Evolutionary conservation across 2,329 filamentous ascomycete species (phyloP), one percentile per base, ranked within the genome.

Genomic region (Colletotrichum horii): DNA sequence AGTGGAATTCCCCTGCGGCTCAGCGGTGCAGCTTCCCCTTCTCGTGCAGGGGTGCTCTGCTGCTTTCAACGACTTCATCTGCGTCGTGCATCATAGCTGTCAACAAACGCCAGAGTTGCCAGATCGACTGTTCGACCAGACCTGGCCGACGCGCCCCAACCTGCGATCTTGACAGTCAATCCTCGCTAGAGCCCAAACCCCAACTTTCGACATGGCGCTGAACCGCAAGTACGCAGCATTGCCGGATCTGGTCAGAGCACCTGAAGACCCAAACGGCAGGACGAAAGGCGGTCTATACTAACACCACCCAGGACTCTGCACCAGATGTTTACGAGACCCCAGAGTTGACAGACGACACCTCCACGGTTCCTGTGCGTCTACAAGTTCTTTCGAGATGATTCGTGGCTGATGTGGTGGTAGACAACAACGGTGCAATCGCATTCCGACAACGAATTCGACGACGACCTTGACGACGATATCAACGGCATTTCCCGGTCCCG

Each of bases 281-380:
- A 55, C 22, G 28, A 69, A n/a, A 34, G 70, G 55, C 68, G 34
- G 70, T 60, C 38, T 55, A 65, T 24, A 32, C 76, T 78, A 73
- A 74, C 76, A 77, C 75, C 70, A n/a, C 34, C 69, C 79, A 97
- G 94, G 96, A 98, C 86, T 94, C 94, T 70, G 96, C 96, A 32
- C 96, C 96, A 79, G 97, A 98, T 82, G 95, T 98, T 81, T 98
- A 98, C 88, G 96, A 98, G 86, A 98, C 97, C 19, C 96, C 96
- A 78, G 96, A 98, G 71, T 88, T 98, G 79, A 96, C 94, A 72
- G 95, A 98, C 82, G 96, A 98, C 84, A 94, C 92, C 78, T 98
- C 96, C 26, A 98, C 96, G 64, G 87, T 96, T 73, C 94, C 93
- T 71, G 95, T 96, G 87, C 84, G 91, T 28, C 19, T n/a, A n/a